phyloP scores from a whole-genome alignment of 345 rosid species.

The Litchi chinensis region DNA sequence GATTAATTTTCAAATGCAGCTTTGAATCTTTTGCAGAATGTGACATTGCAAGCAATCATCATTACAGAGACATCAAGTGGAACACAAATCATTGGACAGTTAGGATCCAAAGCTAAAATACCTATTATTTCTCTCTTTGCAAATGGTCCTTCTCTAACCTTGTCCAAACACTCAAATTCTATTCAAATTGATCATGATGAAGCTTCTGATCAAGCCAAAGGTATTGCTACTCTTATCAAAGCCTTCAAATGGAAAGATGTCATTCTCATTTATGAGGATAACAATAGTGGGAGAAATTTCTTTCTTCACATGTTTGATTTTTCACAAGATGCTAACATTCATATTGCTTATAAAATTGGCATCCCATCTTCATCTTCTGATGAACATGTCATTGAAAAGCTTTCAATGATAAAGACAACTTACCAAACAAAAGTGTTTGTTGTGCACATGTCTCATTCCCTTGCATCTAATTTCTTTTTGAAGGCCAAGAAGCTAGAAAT shows the following conservation, averaged over 20 bases:
- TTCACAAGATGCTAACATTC: constrained; percentile 20
- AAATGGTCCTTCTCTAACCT: not conserved
- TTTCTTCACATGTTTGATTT: not conserved
- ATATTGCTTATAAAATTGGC: not conserved
- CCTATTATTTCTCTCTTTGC: constrained; percentile 20
- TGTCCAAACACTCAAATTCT: constrained; percentile 21
- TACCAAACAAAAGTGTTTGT: constrained; percentile 17
- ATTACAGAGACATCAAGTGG: not conserved
- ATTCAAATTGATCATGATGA: constrained; percentile 32
- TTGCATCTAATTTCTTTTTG: constrained; percentile 24
- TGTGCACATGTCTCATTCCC: constrained; percentile 27
- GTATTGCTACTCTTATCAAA: constrained; percentile 25
- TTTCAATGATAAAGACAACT: constrained; percentile 19
- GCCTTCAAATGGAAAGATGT: constrained; percentile 34
- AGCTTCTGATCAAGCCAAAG: constrained; percentile 23
- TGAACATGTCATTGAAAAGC: constrained; percentile 8
- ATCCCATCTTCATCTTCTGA: not conserved
- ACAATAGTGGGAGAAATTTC: constrained; percentile 29
- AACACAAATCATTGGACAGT: not conserved
- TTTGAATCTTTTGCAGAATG: not conserved
- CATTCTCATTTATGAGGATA: constrained; percentile 31
- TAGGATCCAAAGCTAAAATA: constrained; percentile 28
- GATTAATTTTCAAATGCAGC: not conserved
- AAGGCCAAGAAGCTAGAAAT: constrained; percentile 26
- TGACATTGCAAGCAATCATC: not conserved